Conservation (phyloP, 2,329 filamentous ascomycete genomes). For the Proliferodiscus dingleyae region DNA sequence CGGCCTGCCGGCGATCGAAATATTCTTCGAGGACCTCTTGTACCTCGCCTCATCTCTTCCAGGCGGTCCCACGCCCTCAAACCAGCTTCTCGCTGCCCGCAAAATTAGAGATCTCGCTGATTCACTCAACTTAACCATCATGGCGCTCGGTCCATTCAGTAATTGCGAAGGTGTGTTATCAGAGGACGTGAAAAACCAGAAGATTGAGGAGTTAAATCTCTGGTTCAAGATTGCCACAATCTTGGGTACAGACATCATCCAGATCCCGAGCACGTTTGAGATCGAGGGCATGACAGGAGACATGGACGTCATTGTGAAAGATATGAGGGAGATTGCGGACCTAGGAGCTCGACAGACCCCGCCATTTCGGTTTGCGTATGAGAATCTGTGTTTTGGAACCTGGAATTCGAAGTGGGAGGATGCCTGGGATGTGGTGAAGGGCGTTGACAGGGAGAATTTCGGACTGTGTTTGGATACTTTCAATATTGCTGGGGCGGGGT, state of each 20-base stretch:
- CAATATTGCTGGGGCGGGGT: conserved; percentile 68
- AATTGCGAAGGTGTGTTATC: conserved; percentile 69
- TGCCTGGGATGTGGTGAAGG: conserved; percentile 62
- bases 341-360: conserved; percentile 54
- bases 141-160: conserved; percentile 60
- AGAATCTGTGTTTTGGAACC: conserved; percentile 69
- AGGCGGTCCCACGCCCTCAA: conserved; percentile 34
- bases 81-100: conserved; percentile 50
- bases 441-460: conserved; percentile 65
- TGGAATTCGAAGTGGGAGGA: conserved; percentile 66
- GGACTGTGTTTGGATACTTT: conserved; percentile 75
- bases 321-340: conserved; percentile 62
- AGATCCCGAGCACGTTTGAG: conserved; percentile 65
- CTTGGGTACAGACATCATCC: conserved; percentile 67
- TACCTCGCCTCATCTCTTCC: conserved; percentile 44
- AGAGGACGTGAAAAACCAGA: conserved; percentile 46
- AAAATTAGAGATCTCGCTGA: conserved; percentile 54
- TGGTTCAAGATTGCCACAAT: conserved; percentile 65
- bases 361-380: conserved; percentile 64
- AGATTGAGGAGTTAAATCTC: conserved; percentile 50
- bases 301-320: conserved; percentile 51
- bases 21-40: conserved; percentile 73
- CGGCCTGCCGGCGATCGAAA: conserved; percentile 65
- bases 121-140: conserved; percentile 49
- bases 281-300: conserved; percentile 40